Evolutionary conservation across 179 eudicot species (phyloP).

Genomic region (Silene coronaria): DNA sequence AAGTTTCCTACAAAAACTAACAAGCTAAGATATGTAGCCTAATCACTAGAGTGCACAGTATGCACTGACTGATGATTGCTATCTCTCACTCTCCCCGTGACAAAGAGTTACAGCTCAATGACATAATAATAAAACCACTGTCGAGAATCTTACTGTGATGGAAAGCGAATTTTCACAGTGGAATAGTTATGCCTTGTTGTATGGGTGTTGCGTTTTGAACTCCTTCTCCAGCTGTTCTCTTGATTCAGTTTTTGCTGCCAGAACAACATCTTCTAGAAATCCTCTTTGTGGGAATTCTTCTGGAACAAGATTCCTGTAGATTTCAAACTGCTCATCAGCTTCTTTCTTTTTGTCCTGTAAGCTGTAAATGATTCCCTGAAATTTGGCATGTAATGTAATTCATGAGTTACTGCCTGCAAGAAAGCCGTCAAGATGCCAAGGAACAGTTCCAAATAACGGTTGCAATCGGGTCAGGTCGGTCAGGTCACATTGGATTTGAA

Average conservation of each 20-base stretch:
- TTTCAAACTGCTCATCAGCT: slow-evolving; percentile 77
- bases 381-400: slow-evolving; percentile 9
- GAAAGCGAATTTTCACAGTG: background rate
- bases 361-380: slow-evolving; percentile 91
- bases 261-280: slow-evolving; percentile 80
- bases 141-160: slow-evolving; percentile 21
- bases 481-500: too few species aligned
- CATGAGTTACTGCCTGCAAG: slow-evolving; percentile 7
- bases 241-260: slow-evolving; percentile 69
- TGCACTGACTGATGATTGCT: background rate
- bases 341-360: slow-evolving; percentile 70
- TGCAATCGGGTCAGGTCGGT: too few species aligned
- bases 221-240: slow-evolving; percentile 54
- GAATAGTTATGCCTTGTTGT: slow-evolving; percentile 24
- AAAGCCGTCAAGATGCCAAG: background rate
- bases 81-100: background rate
- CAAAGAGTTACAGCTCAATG: background rate
- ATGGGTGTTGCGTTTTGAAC: slow-evolving; percentile 40
- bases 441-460: background rate
- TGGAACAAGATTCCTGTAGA: slow-evolving; percentile 69
- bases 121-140: background rate
- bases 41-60: background rate
- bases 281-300: slow-evolving; percentile 94
- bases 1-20: background rate
- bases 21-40: background rate